Evolutionary conservation across 2,329 filamentous ascomycete genomes (phyloP), one percentile per base, ranked within the genome.

Genomic region (Parascedosporium putredinis): DNA sequence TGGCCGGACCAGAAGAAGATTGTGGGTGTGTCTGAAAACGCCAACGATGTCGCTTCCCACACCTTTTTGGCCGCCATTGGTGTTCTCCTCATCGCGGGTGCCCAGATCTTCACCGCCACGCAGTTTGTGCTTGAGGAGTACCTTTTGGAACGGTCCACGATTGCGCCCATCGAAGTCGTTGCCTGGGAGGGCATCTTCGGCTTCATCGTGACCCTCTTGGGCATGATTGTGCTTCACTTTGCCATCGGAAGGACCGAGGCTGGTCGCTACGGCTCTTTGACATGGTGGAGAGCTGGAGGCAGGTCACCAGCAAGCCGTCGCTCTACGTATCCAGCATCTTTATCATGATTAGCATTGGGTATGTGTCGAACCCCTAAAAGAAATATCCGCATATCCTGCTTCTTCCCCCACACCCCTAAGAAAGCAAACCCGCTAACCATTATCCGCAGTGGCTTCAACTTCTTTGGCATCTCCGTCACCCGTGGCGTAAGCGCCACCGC

Each of bases 281-380:
- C 65, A 83, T 90, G 55, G 79, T 74, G 4, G 90, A 96, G 64
- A 91, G 89, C 12, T 85, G 88, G 73, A 79, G 79, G 54, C 81
- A 97, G 67, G 81, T 98, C 67, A 81, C 80, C 8, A 72, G 81
- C 31, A 82, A 90, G 65, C 77, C 71, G 48, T 69, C 78, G 14
- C 82, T 98, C 53, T 78, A 83, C 25, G 58, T 90, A 3, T 87
- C 87, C 20, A 95, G 88, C 56, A 50, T 97, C 6, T 66, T 95
- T 52, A 97, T 97, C 64, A 98, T 98, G 93, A 77, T 98, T 57
- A 95, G 88, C 60, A 98, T 98, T 59, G 91, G 91, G 86, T 94
- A 79, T 57, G 56, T 53, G 29, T 23, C 27, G 18, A 36, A 18
- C 7, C 36, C 25, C 52, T 55, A 50, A 51, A 23, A 5, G 18